These are phyloP conservation scores for Trichomonas vaginalis DNA, from an alignment of 208 protist species.

Conservation along the genomic window DNA sequence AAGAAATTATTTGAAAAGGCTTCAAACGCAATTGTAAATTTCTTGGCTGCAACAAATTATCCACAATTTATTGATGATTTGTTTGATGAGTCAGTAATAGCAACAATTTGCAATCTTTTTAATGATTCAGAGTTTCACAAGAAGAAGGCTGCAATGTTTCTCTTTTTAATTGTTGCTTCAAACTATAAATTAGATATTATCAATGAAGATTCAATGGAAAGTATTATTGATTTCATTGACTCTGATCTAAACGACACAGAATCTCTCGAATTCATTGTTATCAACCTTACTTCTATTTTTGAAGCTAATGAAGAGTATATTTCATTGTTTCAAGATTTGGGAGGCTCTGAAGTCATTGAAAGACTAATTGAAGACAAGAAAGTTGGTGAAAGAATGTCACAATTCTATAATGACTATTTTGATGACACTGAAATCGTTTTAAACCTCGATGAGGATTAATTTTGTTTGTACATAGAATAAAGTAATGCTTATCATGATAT, in stretches of 20 bases:
- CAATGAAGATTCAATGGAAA: not conserved
- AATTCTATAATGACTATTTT: not conserved
- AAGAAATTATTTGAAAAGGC: not conserved
- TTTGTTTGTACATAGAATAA: no score
- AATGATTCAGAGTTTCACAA: not conserved
- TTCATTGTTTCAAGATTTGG: not conserved
- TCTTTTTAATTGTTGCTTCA: not conserved
- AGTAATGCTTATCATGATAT: no score
- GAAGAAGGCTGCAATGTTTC: not conserved
- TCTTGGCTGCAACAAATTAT: not conserved
- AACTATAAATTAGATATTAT: not conserved
- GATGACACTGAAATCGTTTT: not conserved
- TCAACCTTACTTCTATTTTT: not conserved
- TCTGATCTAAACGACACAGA: not conserved
- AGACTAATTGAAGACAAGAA: not conserved
- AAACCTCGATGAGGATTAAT: no score
- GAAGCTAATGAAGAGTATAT: not conserved
- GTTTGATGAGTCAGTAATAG: not conserved
- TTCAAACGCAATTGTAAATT: not conserved
- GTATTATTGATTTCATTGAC: not conserved
- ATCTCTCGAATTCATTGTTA: not conserved
- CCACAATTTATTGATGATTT: not conserved
- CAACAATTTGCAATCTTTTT: not conserved
- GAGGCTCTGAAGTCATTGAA: not conserved
- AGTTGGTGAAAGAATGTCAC: not conserved